Percentiles rank a stretch among this genome's conserved stretches.
Evolutionary conservation across 257 asterid genomes (phyloP).

Genomic region (Primulina eburnea): DNA sequence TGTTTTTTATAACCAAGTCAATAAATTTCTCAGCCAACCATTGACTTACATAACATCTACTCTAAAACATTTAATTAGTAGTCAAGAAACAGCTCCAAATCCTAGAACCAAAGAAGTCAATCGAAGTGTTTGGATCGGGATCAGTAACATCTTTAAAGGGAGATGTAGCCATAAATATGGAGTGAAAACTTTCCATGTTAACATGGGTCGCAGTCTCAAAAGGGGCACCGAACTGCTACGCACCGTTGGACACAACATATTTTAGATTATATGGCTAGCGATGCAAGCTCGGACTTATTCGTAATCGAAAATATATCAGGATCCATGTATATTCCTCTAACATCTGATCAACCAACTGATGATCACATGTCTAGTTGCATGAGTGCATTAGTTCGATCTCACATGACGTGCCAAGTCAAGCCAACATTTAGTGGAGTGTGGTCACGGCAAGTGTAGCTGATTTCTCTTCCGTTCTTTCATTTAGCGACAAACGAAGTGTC

Average conservation of each 20-base stretch:
- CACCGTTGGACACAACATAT: conserved; percentile 28
- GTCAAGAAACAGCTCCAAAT: conserved; percentile 12
- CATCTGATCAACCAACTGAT: conserved; percentile 8
- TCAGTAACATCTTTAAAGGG: conserved; percentile 31
- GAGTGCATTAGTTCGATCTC: conserved; percentile 35
- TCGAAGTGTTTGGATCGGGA: conserved; percentile 67
- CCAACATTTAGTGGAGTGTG: conserved; percentile 80
- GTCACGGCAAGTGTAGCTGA: conserved; percentile 76
- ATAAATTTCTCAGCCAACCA: too few relatives aligned
- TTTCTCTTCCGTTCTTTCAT: conserved; percentile 42
- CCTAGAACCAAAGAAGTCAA: conserved; percentile 39
- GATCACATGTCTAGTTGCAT: conserved; percentile 41
- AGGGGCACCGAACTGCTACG: conserved; percentile 30
- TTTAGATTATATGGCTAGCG: conserved; percentile 66
- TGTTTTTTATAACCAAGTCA: too few relatives aligned
- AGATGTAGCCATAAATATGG: conserved; percentile 47
- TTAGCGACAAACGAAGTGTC: conserved; percentile 34
- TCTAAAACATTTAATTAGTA: too few relatives aligned
- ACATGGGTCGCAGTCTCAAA: conserved; percentile 89
- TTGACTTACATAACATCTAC: too few relatives aligned
- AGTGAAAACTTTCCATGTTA: conserved; percentile 68
- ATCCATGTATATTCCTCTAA: conserved; percentile 21
- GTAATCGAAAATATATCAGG: conserved; percentile 72
- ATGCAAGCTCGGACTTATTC: conserved; percentile 82
- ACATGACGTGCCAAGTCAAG: conserved; percentile 71